Percentiles rank a stretch among this genome's conserved stretches.
Evolutionary conservation across 2,329 filamentous ascomycete genomes (phyloP).

Genomic region (Tolypocladium pustulatum): DNA sequence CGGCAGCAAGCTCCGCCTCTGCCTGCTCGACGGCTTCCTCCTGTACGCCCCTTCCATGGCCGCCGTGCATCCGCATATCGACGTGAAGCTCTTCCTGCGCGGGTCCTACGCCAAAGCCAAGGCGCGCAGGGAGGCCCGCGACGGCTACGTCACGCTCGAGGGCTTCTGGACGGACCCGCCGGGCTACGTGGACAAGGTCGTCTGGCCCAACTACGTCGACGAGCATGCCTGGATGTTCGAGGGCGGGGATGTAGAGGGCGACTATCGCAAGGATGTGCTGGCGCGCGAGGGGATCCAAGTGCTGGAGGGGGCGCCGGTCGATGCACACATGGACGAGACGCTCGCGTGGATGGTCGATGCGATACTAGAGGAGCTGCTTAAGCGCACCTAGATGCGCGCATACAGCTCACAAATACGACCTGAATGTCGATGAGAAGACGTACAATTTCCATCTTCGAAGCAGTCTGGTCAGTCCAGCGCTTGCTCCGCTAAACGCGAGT

Average conservation of each 20-base stretch:
- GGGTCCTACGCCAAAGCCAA: conserved; percentile 56
- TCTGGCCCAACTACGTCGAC: conserved; percentile 88
- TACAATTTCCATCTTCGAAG: neutral
- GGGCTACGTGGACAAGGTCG: conserved; percentile 85
- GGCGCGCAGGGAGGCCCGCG: conserved; percentile 53
- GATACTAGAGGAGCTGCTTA: conserved; percentile 39
- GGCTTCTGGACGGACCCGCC: conserved; percentile 95
- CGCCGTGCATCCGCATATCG: conserved; percentile 50
- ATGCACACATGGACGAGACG: conserved; percentile 49
- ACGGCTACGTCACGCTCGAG: conserved; percentile 70
- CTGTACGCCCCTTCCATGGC: conserved; percentile 54
- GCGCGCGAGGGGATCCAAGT: conserved; percentile 34
- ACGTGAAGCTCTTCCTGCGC: conserved; percentile 69
- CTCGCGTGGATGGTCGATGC: conserved; percentile 59
- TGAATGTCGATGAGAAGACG: too few species aligned
- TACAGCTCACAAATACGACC: too few species aligned
- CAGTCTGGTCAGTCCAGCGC: too few species aligned
- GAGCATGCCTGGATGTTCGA: conserved; percentile 76
- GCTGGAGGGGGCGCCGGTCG: conserved; percentile 32
- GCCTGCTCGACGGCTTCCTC: conserved; percentile 80
- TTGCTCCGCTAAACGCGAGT: neutral
- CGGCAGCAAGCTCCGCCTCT: conserved; percentile 35
- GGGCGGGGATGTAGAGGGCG: conserved; percentile 53
- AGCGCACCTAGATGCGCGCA: conserved; percentile 5
- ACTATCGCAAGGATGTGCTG: conserved; percentile 36